Evolutionary conservation across 345 rosid genomes (phyloP), one percentile per base, ranked within the genome.

Genomic region (Gossypium rotundifolium): DNA sequence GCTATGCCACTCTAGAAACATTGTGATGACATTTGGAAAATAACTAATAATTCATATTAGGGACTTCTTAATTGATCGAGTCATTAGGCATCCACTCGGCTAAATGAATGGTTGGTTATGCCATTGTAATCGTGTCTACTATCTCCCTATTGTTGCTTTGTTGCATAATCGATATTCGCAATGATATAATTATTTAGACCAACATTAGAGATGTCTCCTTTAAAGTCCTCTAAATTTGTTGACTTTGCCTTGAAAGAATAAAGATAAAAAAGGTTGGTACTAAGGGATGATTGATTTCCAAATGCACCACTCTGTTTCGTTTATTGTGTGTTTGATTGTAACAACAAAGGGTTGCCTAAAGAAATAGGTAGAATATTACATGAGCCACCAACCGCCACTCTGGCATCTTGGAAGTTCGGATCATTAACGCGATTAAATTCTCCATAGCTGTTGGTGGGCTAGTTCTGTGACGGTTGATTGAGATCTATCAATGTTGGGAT

Each of bases 141-240:
- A 71, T 90, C 91, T 70, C 81, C 87, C 91, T 88, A 85, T 58
- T 75, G 76, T 48, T 79, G 87, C 59, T 75, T 87, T 11, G 82
- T 78, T 73, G 77, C 65, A 42, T 79, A 79, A 75, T 70, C 83
- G 49, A 75, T 75, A 79, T 71, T 82, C 62, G 53, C 87, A 78
- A 85, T 63, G 71, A 78, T 80, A 57, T 83, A 86, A 49, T 29
- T 84, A 20, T 79, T 66, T 27, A 85, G 62, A 14, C 85, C 84
- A 17, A 83, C 60, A 69, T 88, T 90, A 75, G 85, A 81, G 74
- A 86, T 67, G 58, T 79, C 89, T 66, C 72, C 79, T 69, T 85
- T 82, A 53, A 75, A 74, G 76, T 84, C 79, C 49, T 77, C 85
- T 55, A 83, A 53, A 76, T 72, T 71, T n/a, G 73, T 51, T 4